Base-by-base conservation (phyloP, 148 eudicot species). In the Cornus suecica region DNA sequence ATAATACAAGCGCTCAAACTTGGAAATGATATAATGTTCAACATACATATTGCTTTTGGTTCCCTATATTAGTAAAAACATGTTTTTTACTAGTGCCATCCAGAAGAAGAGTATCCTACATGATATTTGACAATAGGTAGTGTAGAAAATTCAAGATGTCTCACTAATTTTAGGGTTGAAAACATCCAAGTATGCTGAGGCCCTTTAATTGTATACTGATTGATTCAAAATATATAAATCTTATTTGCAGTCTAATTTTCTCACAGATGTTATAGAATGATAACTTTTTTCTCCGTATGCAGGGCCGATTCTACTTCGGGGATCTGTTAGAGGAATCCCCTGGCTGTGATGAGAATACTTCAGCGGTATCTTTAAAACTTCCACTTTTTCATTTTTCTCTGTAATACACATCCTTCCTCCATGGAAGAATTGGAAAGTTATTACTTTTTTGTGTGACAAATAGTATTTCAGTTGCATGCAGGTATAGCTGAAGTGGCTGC, bases 401-500 rank as follows among this genome's bases (percentile, higher is more conserved):
- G 1, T 10, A 6, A 37, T 37, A 37, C 42, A 37, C 10, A 8
- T 10, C 42, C 42, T 37, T 37, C 42, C 42, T 37, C 42, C 42
- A 20, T 4, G 14, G 31, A 29, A 23, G 25, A 7, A 16, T 60
- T 73, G 23, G 13, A 18, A 25, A 65, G 68, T 68, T 63, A 60
- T 73, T 41, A 58, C 31, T 70, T 56, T 18, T 16, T 69, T 65
- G 25, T 65, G 69, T 82, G 76, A 65, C 68, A 72, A 22, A 63
- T 79, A 42, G 37, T 75, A 71, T 62, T 79, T 80, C 94, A 94
- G 98, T 27, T 94, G 87, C 98, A 94, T 84, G 82, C 94, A 73
- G 93, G 98, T 73, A 87, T 91, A 68, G 97, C 97, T 77, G 97
- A 94, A 83, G 98, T 94, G 58, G 98, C 98, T 75, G 98, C 98